Base-by-base conservation (phyloP, 2,329 filamentous ascomycete species). In the Byssochlamys sp. region DNA sequence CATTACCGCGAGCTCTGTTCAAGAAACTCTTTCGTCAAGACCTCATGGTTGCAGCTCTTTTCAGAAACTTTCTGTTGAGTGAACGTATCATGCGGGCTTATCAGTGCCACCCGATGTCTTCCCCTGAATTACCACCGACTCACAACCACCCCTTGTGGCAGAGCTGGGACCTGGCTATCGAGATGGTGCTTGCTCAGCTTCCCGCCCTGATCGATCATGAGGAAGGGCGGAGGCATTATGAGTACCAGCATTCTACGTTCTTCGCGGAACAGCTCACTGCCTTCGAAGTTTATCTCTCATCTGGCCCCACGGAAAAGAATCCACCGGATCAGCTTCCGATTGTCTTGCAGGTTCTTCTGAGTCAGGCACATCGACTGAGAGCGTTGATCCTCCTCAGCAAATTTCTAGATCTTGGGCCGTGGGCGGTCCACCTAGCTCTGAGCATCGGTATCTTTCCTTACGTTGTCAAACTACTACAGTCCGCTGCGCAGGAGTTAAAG, bases 361-460 rank as follows among this genome's bases (percentile, higher is more conserved):
- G 92, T 70, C 94, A 99, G 72, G 91, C 96, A 59, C 94, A 99
- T 71, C 81, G 94, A 64, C 84, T 99, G 27, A 83, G 94, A 54
- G 94, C 94, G 14, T 80, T 99, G 61, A 95, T 99, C 55, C 78
- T 99, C 5, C 81, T 99, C 0, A 94, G 91, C 58, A 90, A 91
- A 63, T 99, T 99, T 72, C 79, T 99, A 24, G 94, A 99, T 67
- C 82, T 97, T 45, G 94, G 94, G 0, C 94, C 94, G 0, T 99
- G 94, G 94, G 95, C 94, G 29, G 94, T 99, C n/a, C 94, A 97
- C 71, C 84, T 99, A 48, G 94, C 94, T 14, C 81, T 99, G 14
- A 96, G 91, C 72, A 99, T 99, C 60, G 94, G 94, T 26, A 99
- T 99, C 61, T 99, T 99, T 73, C 94, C 94, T 0, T 99, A 99